Percentiles rank a stretch among this genome's conserved stretches.
phyloP scores from a whole-genome alignment of 2,329 filamentous ascomycete species.

The Gremmenia infestans region DNA sequence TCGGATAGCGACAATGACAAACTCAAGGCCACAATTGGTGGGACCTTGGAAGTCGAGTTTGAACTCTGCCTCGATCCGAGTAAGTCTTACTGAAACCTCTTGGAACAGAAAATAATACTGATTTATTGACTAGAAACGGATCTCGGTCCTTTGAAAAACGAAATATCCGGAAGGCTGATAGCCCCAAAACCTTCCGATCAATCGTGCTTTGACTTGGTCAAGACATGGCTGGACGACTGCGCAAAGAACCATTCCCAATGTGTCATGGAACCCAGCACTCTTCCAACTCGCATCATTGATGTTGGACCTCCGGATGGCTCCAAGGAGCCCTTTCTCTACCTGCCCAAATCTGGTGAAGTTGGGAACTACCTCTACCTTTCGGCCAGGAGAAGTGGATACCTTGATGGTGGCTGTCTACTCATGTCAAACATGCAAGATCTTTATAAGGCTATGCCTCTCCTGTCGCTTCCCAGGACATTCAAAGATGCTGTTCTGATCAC shows the following conservation, averaged over 20 bases:
- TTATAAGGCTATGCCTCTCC: background rate
- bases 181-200: background rate
- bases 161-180: background rate
- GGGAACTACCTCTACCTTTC: background rate
- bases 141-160: background rate
- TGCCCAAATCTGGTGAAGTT: background rate
- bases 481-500: conserved; percentile 16
- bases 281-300: background rate
- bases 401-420: background rate
- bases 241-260: background rate
- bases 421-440: background rate
- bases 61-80: background rate
- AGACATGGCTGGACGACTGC: background rate
- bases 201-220: background rate
- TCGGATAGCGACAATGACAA: background rate
- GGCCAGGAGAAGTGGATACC: background rate
- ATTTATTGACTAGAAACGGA: background rate
- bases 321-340: background rate
- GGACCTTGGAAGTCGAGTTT: background rate
- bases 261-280: background rate
- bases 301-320: background rate
- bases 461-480: conserved; percentile 19
- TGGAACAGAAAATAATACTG: background rate
- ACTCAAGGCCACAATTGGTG: background rate
- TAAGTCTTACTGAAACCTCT: background rate